These are phyloP conservation scores for Wallacemonas sp. DNA, from an alignment of 208 protist genomes.

Conservation along the genomic window DNA sequence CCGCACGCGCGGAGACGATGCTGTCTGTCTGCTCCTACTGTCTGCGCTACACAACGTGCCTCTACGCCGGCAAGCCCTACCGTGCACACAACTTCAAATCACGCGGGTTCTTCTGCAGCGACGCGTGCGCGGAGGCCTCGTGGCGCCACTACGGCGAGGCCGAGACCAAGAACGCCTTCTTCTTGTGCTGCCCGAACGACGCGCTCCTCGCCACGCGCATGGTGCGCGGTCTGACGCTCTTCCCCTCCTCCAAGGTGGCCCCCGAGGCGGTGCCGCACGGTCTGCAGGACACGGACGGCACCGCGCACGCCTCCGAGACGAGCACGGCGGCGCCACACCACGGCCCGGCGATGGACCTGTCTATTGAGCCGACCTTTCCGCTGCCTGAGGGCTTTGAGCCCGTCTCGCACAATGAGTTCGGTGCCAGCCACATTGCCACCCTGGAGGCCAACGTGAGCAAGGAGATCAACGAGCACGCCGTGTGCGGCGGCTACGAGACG, in stretches of 20 bases:
- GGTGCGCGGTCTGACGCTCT: conserved; percentile 37
- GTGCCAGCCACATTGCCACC: conserved; percentile 41
- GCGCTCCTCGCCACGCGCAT: conserved; percentile 74
- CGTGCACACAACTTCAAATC: conserved; percentile 49
- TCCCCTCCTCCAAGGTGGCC: conserved; percentile 25
- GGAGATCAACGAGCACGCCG: conserved; percentile 56
- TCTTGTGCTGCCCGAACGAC: conserved; percentile 83
- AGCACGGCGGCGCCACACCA: not conserved
- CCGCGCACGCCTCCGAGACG: not conserved
- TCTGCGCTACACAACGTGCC: conserved; percentile 63
- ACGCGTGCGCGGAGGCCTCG: conserved; percentile 47
- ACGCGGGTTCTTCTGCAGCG: conserved; percentile 88
- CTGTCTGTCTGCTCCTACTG: conserved; percentile 80
- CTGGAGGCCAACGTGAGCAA: conserved; percentile 52
- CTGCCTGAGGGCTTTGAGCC: conserved; percentile 29
- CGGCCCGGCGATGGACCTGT: conserved; percentile 5
- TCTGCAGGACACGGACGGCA: not conserved
- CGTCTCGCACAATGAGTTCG: conserved; percentile 37
- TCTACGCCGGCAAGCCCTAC: conserved; percentile 72
- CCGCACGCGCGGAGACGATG: conserved; percentile 66
- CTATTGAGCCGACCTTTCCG: not conserved
- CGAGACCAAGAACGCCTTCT: conserved; percentile 74
- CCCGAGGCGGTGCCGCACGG: not conserved
- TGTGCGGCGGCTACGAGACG: conserved; percentile 66
- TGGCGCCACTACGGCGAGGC: conserved; percentile 78